Conservation (phyloP, 148 eudicot genomes). For the Chenopodium album region DNA sequence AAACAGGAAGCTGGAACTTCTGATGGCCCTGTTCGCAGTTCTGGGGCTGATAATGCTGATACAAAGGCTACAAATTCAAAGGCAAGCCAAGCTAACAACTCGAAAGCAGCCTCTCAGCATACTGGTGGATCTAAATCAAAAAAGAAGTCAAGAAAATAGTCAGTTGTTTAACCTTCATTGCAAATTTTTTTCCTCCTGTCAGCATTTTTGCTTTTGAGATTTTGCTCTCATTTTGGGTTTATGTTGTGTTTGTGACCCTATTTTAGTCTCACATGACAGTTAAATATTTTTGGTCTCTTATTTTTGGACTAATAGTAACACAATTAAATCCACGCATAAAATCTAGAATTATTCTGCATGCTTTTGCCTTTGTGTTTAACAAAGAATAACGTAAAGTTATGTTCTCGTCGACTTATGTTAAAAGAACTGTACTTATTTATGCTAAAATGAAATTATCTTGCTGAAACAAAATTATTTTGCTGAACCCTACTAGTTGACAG, state of each 20-base stretch:
- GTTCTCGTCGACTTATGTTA: too few species aligned
- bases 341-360: too few species aligned
- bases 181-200: neutral
- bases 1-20: constrained; percentile 39
- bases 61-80: constrained; percentile 34
- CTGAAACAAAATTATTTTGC: too few species aligned
- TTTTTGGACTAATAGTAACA: too few species aligned
- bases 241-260: neutral
- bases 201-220: neutral
- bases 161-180: neutral
- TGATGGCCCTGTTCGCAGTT: constrained; percentile 26
- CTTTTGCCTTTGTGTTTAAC: too few species aligned
- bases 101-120: constrained; percentile 48
- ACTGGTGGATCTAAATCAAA: constrained; percentile 58
- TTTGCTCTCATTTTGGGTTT: neutral
- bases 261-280: neutral
- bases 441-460: too few species aligned
- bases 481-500: too few species aligned
- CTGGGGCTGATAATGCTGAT: constrained; percentile 26
- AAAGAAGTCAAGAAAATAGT: constrained; percentile 68
- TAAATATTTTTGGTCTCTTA: neutral
- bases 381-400: too few species aligned
- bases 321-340: too few species aligned
- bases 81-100: constrained; percentile 42
- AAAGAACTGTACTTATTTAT: too few species aligned